These are phyloP conservation scores for Pythium monospermum DNA, from an alignment of 352 stramenopile genomes.

Conservation along the genomic window DNA sequence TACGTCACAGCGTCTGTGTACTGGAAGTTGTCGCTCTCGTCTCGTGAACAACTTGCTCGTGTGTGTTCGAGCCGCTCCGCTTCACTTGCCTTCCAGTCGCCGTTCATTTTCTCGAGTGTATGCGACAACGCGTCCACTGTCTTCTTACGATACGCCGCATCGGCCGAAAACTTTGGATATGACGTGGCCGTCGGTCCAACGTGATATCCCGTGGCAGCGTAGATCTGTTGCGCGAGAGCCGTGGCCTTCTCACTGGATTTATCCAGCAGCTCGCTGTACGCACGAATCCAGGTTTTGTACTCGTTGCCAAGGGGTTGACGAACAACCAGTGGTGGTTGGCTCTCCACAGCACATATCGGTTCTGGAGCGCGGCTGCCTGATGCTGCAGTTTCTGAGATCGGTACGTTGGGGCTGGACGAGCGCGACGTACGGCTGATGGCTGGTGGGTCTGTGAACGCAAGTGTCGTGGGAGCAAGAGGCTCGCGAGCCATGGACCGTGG, in stretches of 20 bases:
- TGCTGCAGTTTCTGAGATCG: too few species aligned
- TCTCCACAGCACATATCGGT: too few species aligned
- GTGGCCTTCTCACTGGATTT: constrained; percentile 35
- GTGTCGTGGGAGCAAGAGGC: too few species aligned
- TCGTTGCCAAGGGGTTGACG: neutral
- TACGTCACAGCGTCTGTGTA: constrained; percentile 48
- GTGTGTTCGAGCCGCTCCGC: constrained; percentile 33
- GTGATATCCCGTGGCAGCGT: constrained; percentile 37
- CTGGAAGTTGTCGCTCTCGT: constrained; percentile 37
- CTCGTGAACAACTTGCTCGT: constrained; percentile 22
- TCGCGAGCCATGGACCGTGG: too few species aligned
- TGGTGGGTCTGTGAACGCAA: too few species aligned
- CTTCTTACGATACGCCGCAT: constrained; percentile 43
- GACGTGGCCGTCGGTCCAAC: constrained; percentile 33
- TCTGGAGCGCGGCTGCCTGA: too few species aligned
- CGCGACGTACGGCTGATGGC: too few species aligned
- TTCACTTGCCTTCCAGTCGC: constrained; percentile 41
- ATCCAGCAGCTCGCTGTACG: constrained; percentile 40
- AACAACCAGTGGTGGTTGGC: too few species aligned
- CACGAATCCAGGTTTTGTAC: constrained; percentile 26
- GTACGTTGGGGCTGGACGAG: too few species aligned
- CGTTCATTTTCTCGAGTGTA: constrained; percentile 49
- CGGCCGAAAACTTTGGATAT: constrained; percentile 29
- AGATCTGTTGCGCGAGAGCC: constrained; percentile 26
- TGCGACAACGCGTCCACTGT: constrained; percentile 26